Base-by-base conservation (phyloP, 352 stramenopile genomes). In the Phytophthora rubi region DNA sequence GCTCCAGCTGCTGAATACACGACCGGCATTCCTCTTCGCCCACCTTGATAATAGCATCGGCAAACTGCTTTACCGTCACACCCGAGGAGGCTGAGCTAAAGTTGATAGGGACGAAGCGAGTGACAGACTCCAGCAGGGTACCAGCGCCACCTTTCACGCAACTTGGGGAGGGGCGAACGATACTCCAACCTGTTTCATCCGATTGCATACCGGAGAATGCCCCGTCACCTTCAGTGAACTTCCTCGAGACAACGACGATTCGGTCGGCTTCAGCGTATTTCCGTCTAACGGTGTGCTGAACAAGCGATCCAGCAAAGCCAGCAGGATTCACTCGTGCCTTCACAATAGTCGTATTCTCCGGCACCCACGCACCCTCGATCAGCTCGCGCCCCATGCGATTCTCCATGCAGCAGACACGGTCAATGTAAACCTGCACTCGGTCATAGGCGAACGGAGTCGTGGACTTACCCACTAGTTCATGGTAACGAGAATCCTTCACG, bases 111-210 rank as follows among this genome's bases (percentile, higher is more conserved):
- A 76, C 54, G 21, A 68, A 73, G 1, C 67, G 66, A 32, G 56
- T 52, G 18, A 75, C 30, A 0, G 66, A 63, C 26, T 79, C 62
- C 37, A 79, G 13, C 7, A 65, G 6, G 7, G 71, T 66, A 0
- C 61, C 42, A 6, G 42, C 44, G 47, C 53, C 55, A 13, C 55
- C 60, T 3, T 47, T 39, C 15, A 32, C 39, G 32, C 32, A 59
- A 26, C 49, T 61, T 5, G 39, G 12, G 12, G 70, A 76, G 4
- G 73, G 65, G 0, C 67, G 70, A 1, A 81, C 18, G 18, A 79
- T 63, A 30, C 65, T 72, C 83, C 83, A 91, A 3, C 81, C 81
- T 1, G 79, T 91, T 56, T 90, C 80, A 28, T 91, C 81, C 37
- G 78, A 81, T 54, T 82, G 78, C 71, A 89, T 80, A 0, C 74